phyloP scores from a whole-genome alignment of 2,329 filamentous ascomycete genomes.

The Raffaelea ambrosiae region DNA sequence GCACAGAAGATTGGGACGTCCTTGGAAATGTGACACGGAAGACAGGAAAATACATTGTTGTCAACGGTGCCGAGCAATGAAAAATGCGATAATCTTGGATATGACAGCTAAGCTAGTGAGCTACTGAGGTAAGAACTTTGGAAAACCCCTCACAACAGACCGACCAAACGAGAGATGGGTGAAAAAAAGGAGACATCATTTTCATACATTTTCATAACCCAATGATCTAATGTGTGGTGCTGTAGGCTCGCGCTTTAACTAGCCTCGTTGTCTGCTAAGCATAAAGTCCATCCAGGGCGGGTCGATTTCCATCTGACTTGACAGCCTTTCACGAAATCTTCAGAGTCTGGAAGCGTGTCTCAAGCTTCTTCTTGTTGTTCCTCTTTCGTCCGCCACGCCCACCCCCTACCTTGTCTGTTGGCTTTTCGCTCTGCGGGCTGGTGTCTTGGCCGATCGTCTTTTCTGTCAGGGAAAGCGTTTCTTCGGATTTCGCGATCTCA shows the following conservation, averaged over 20 bases:
- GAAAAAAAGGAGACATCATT: too few species aligned
- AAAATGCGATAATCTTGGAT: neutral
- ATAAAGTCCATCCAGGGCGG: too few species aligned
- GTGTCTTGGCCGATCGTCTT: slow-evolving; percentile 11
- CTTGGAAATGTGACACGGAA: slow-evolving; percentile 57
- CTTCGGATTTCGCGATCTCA: slow-evolving; percentile 23
- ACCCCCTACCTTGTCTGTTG: neutral
- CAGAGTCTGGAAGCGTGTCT: slow-evolving; percentile 5
- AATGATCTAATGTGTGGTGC: too few species aligned
- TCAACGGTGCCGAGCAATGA: slow-evolving; percentile 41
- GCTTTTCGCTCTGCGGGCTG: slow-evolving; percentile 3
- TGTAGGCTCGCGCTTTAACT: too few species aligned
- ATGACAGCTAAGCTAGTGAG: neutral
- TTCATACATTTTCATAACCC: too few species aligned
- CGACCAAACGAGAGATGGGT: neutral
- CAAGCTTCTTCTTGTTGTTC: slow-evolving; percentile 2
- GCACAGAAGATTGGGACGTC: slow-evolving; percentile 61
- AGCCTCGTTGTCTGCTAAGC: too few species aligned
- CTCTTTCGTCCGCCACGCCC: slow-evolving; percentile 2
- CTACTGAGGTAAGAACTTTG: too few species aligned
- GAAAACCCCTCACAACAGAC: too few species aligned
- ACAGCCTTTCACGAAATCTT: neutral
- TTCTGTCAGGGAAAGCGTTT: slow-evolving; percentile 20
- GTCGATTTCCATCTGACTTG: too few species aligned
- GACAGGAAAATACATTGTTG: slow-evolving; percentile 68